A percentile compares a stretch with the other conserved stretches of the same genome.
These are phyloP conservation scores for Raffaelea ambrosiae DNA, from an alignment of 2,329 filamentous ascomycete genomes.

Conservation along the genomic window DNA sequence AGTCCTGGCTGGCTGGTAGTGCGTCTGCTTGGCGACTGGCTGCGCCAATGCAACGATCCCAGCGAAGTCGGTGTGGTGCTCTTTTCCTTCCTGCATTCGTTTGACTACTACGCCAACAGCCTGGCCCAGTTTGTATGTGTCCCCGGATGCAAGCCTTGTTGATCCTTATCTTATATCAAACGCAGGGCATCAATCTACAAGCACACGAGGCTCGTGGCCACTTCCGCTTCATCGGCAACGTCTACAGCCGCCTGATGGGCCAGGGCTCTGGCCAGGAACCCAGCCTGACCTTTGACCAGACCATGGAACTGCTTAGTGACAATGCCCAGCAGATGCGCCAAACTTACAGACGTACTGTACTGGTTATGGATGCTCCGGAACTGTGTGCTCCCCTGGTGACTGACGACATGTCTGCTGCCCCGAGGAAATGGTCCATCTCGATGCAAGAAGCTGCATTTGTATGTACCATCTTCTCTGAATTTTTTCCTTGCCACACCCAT, in stretches of 20 bases:
- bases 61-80: slow-evolving; percentile 10
- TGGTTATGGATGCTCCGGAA: slow-evolving; percentile 13
- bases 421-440: slow-evolving; percentile 5
- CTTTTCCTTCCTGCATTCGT: slow-evolving; percentile 10
- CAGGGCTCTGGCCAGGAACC: slow-evolving; percentile 1
- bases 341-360: slow-evolving; percentile 5
- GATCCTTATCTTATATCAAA: no score
- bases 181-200: slow-evolving; percentile 10
- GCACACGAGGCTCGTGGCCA: slow-evolving; percentile 8
- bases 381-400: slow-evolving; percentile 5
- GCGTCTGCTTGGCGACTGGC: slow-evolving; percentile 11
- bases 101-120: slow-evolving; percentile 9
- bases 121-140: slow-evolving; percentile 6
- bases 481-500: neutral
- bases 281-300: slow-evolving; percentile 2
- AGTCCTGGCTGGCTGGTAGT: slow-evolving; percentile 8
- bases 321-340: slow-evolving; percentile 4
- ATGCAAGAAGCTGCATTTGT: slow-evolving; percentile 7
- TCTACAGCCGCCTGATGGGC: slow-evolving; percentile 5
- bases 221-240: slow-evolving; percentile 9
- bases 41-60: slow-evolving; percentile 2
- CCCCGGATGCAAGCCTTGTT: neutral
- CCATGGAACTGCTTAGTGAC: slow-evolving; percentile 10
- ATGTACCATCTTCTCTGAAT: neutral
- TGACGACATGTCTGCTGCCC: slow-evolving; percentile 1